phyloP scores from a whole-genome alignment of 139 green algal genomes.

The Choricystis sp. region DNA sequence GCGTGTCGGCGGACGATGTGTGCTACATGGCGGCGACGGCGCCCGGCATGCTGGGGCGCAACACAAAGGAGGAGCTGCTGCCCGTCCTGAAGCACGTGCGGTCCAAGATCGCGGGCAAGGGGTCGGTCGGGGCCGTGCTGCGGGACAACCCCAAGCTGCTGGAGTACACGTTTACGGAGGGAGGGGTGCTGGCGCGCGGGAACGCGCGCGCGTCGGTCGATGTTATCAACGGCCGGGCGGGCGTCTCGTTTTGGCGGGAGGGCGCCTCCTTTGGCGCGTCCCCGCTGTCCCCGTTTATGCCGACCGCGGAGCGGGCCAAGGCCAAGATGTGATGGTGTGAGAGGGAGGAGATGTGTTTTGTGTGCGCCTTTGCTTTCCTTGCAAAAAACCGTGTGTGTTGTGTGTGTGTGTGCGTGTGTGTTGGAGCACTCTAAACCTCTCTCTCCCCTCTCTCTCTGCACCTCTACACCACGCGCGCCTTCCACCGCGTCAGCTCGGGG shows the following conservation, averaged over 20 bases:
- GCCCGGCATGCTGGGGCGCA: not conserved
- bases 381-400: too few species aligned
- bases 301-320: too few species aligned
- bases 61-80: not conserved
- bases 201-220: not conserved
- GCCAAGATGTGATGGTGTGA: too few species aligned
- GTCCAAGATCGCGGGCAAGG: not conserved
- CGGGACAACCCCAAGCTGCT: not conserved
- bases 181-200: not conserved
- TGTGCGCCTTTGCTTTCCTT: too few species aligned
- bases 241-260: not conserved
- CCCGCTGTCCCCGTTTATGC: not conserved
- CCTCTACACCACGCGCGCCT: not conserved
- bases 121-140: not conserved
- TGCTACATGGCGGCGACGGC: not conserved
- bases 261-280: not conserved
- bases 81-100: not conserved
- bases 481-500: not conserved
- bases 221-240: not conserved
- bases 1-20: not conserved
- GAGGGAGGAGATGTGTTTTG: not conserved
- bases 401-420: not conserved
- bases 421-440: too few species aligned
- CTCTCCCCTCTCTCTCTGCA: too few species aligned
- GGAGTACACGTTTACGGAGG: not conserved